phyloP scores from a whole-genome alignment of 352 stramenopile species.

The Phytophthora fragariae region DNA sequence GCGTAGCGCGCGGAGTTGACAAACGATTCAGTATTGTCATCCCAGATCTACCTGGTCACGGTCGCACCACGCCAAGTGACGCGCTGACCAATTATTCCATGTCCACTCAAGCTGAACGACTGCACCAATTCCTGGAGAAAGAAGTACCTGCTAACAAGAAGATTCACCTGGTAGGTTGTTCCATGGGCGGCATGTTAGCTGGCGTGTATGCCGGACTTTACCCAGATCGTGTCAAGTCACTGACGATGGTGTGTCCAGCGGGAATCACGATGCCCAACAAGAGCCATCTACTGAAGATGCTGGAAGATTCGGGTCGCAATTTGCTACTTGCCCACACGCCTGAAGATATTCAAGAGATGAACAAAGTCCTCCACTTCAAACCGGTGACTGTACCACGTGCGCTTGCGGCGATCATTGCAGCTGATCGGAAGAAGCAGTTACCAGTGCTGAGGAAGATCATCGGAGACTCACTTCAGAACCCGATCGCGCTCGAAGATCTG shows the following conservation, averaged over 20 bases:
- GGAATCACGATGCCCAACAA: slow-evolving; percentile 73
- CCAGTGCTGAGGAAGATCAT: slow-evolving; percentile 70
- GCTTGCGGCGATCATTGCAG: slow-evolving; percentile 45
- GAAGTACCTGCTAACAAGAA: slow-evolving; percentile 53
- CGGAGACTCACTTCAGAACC: slow-evolving; percentile 55
- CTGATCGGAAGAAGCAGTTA: slow-evolving; percentile 59
- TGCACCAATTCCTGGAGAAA: slow-evolving; percentile 65
- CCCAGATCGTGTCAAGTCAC: slow-evolving; percentile 53
- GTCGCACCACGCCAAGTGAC: slow-evolving; percentile 59
- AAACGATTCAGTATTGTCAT: slow-evolving; percentile 62
- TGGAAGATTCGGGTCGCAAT: slow-evolving; percentile 71
- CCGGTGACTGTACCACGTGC: slow-evolving; percentile 38
- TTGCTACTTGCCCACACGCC: slow-evolving; percentile 63
- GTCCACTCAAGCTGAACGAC: slow-evolving; percentile 49
- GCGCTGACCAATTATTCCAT: slow-evolving; percentile 55
- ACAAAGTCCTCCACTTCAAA: slow-evolving; percentile 48
- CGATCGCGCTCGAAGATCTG: slow-evolving; percentile 61
- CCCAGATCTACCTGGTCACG: slow-evolving; percentile 71
- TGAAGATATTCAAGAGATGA: slow-evolving; percentile 70
- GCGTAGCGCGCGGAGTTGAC: slow-evolving; percentile 56
- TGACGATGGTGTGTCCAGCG: slow-evolving; percentile 79
- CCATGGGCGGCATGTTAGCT: slow-evolving; percentile 78
- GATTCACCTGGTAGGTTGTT: slow-evolving; percentile 76
- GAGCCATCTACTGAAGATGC: slow-evolving; percentile 59
- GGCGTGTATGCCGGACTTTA: slow-evolving; percentile 70